Evolutionary conservation across 768 basidiomycete genomes (phyloP), one percentile per base, ranked within the genome.

Genomic region (Tubosaeta brunneosetosa): DNA sequence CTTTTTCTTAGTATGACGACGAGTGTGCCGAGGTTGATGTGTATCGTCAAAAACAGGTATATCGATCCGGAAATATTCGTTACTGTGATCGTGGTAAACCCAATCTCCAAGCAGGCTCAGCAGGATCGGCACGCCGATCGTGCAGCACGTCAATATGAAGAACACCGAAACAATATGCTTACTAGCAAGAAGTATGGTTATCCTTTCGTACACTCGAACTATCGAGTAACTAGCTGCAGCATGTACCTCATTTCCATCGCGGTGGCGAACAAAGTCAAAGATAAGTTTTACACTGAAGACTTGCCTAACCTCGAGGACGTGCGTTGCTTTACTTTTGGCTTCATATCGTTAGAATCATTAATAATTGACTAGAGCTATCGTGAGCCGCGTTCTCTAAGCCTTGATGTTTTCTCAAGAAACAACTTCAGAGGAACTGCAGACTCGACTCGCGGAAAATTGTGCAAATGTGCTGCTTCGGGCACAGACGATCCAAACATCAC

Each of bases 81-180:
- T 36, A 33, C 7, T 38, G 25, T 49, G 31, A 47, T 51, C 31
- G 19, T 48, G 33, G 26, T 53, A 51, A 52, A 57, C 7, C 19
- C 8, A 34, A 14, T 50, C 46, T 42, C n/a, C 43, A 17, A 46
- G 25, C 59, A 90, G 88, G 80, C 80, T 40, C 74, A 74, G 61
- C 88, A 89, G 62, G 90, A 92, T 63, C 81, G 77, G 43, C 88
- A 91, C 52, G 84, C 86, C 31, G 87, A 86, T 49, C 79, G 88
- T 32, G 80, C 77, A 3, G 83, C 83, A 17, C 83, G 79, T 65
- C 88, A 91, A 60, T 81, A 80, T 41, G 88, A 90, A 56, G 84
- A 88, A 59, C 88, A 90, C 59, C 79, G 78, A 49, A 75, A 76
- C 32, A 86, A 91, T 37, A 91, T 92, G 90, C 67, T 82, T 40